Evolutionary conservation across 768 basidiomycete species (phyloP).

Genomic region (Pilatotrama ljubarskyi): DNA sequence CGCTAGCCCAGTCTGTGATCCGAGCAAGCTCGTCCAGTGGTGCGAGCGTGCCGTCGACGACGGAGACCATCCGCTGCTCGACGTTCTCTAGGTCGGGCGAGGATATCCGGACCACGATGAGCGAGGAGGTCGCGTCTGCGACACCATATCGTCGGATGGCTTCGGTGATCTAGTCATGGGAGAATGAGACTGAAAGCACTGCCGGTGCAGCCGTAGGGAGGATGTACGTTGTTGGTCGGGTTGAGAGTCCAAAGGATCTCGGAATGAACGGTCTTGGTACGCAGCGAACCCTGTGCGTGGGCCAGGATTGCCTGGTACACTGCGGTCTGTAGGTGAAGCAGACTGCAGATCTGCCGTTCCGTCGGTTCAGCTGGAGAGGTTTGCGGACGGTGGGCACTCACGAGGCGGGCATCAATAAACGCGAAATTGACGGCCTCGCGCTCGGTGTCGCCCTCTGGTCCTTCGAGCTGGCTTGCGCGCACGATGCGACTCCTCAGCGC

Average conservation of each 20-base stretch:
- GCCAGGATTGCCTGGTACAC: slow-evolving; percentile 81
- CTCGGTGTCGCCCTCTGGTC: slow-evolving; percentile 62
- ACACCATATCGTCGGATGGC: slow-evolving; percentile 85
- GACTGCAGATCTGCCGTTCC: slow-evolving; percentile 71
- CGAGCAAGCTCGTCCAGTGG: slow-evolving; percentile 44
- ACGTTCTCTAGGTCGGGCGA: slow-evolving; percentile 43
- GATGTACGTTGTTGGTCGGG: slow-evolving; percentile 77
- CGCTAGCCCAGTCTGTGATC: slow-evolving; percentile 67
- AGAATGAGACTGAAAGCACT: neutral
- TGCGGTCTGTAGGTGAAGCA: slow-evolving; percentile 80
- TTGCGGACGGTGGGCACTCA: slow-evolving; percentile 38
- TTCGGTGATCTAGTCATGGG: slow-evolving; percentile 73
- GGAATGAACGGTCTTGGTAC: slow-evolving; percentile 87
- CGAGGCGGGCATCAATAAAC: slow-evolving; percentile 84
- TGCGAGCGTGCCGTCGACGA: slow-evolving; percentile 59
- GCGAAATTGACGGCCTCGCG: slow-evolving; percentile 85
- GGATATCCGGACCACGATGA: slow-evolving; percentile 73
- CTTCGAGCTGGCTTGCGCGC: slow-evolving; percentile 60
- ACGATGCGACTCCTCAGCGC: slow-evolving; percentile 67
- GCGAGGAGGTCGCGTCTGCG: slow-evolving; percentile 58
- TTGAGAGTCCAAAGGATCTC: slow-evolving; percentile 88
- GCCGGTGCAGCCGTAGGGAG: neutral
- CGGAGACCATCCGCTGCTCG: slow-evolving; percentile 51
- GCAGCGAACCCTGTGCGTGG: slow-evolving; percentile 53
- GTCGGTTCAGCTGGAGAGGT: neutral